A percentile compares a stretch with the other conserved stretches of the same genome.
phyloP scores from a whole-genome alignment of 352 stramenopile genomes.

The Pythium dissimile region DNA sequence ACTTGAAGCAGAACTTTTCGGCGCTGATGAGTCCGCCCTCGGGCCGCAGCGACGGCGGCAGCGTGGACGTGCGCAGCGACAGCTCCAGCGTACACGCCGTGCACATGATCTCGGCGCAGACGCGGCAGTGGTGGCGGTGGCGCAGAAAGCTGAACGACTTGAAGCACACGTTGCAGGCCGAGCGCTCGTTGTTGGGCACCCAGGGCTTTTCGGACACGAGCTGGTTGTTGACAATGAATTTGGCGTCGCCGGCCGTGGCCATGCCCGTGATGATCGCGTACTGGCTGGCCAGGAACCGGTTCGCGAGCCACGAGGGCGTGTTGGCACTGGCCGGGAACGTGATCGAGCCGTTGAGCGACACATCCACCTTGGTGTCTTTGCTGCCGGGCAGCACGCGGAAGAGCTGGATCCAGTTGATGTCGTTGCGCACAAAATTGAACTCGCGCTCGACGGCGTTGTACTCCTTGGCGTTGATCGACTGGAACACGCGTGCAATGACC shows the following conservation, averaged over 20 bases:
- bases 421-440: slow-evolving; percentile 62
- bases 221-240: slow-evolving; percentile 52
- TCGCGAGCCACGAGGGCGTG: slow-evolving; percentile 67
- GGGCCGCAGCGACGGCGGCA: slow-evolving; percentile 51
- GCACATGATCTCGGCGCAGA: slow-evolving; percentile 84
- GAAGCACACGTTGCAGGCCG: slow-evolving; percentile 70
- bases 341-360: slow-evolving; percentile 33
- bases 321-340: slow-evolving; percentile 22
- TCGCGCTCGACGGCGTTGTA: slow-evolving; percentile 41
- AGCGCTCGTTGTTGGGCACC: slow-evolving; percentile 64
- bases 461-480: slow-evolving; percentile 53
- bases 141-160: slow-evolving; percentile 75
- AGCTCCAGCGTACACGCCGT: slow-evolving; percentile 64
- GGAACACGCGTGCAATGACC: slow-evolving; percentile 55
- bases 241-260: slow-evolving; percentile 49
- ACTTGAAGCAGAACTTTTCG: slow-evolving; percentile 85
- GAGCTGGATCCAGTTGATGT: slow-evolving; percentile 49
- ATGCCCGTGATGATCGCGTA: slow-evolving; percentile 36
- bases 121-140: slow-evolving; percentile 74
- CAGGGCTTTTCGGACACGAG: slow-evolving; percentile 66
- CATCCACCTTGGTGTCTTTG: slow-evolving; percentile 46
- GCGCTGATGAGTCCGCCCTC: slow-evolving; percentile 59
- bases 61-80: slow-evolving; percentile 44
- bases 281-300: slow-evolving; percentile 50
- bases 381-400: slow-evolving; percentile 52